Conservation (phyloP, 225 moss, liverwort and hornwort genomes). For the Pseudisothecium myosuroides region DNA sequence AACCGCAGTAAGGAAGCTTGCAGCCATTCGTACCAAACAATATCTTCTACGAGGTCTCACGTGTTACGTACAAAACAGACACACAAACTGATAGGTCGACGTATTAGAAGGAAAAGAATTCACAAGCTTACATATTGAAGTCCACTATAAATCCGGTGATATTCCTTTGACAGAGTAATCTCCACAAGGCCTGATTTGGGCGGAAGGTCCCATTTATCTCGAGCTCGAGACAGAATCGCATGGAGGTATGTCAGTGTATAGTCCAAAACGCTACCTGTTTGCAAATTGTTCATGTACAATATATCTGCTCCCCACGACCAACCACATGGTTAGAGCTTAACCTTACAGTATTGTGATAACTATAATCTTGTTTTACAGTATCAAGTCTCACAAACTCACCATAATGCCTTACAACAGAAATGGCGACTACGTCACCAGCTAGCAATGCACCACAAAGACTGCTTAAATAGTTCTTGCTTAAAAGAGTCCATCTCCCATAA, state of each 20-base stretch:
- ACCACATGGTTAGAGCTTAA: background rate
- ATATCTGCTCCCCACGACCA: slow-evolving; percentile 51
- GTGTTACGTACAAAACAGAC: background rate
- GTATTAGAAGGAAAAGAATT: background rate
- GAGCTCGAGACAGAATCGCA: slow-evolving; percentile 61
- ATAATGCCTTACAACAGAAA: background rate
- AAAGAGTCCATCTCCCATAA: background rate
- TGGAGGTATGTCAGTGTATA: slow-evolving; percentile 83
- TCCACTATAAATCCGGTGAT: slow-evolving; percentile 87
- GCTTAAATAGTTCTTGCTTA: background rate
- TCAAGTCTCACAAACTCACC: background rate
- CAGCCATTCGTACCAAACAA: background rate
- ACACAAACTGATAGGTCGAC: background rate
- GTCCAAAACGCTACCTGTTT: slow-evolving; percentile 92
- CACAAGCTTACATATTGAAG: slow-evolving; percentile 69
- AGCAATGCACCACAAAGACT: background rate
- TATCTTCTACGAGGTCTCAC: background rate
- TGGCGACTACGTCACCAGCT: background rate
- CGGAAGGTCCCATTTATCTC: slow-evolving; percentile 76
- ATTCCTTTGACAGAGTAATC: slow-evolving; percentile 86
- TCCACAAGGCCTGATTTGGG: slow-evolving; percentile 90
- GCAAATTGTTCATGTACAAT: slow-evolving; percentile 93
- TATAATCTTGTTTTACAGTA: background rate
- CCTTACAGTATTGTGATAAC: background rate
- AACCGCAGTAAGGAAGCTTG: background rate